phyloP scores from a whole-genome alignment of 352 stramenopile genomes.

The Phytophthora boehmeriae region DNA sequence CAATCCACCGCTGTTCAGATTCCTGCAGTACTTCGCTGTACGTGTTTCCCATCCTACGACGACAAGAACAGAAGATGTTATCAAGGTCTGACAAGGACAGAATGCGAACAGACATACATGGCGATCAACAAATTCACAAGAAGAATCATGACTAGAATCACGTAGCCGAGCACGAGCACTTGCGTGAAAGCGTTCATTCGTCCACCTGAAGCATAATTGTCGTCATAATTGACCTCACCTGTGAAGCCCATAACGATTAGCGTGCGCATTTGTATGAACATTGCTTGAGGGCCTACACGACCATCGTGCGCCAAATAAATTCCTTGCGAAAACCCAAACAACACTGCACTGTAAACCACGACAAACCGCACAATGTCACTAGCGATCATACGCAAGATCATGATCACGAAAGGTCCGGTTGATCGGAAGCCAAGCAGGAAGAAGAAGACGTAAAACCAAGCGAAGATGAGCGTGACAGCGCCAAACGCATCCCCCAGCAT shows the following conservation, averaged over 20 bases:
- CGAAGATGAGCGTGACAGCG: slow-evolving; percentile 52
- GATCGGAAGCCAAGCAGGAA: slow-evolving; percentile 69
- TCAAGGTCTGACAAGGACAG: neutral
- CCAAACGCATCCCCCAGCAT: slow-evolving; percentile 50
- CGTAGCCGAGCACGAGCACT: slow-evolving; percentile 61
- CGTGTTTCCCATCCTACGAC: slow-evolving; percentile 65
- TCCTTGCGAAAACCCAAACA: slow-evolving; percentile 59
- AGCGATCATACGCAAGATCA: slow-evolving; percentile 68
- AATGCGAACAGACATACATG: slow-evolving; percentile 36
- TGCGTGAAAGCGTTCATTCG: slow-evolving; percentile 56
- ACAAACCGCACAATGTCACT: slow-evolving; percentile 68
- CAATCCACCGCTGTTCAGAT: slow-evolving; percentile 65
- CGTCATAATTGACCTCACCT: slow-evolving; percentile 64
- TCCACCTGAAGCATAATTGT: slow-evolving; percentile 49
- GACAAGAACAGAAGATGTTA: slow-evolving; percentile 3
- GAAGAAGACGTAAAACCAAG: slow-evolving; percentile 73
- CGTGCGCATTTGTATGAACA: slow-evolving; percentile 53
- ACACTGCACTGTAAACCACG: slow-evolving; percentile 57
- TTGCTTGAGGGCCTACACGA: slow-evolving; percentile 26
- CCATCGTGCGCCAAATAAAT: slow-evolving; percentile 63
- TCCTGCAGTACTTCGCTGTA: slow-evolving; percentile 65
- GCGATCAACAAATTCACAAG: slow-evolving; percentile 73
- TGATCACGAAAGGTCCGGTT: slow-evolving; percentile 71
- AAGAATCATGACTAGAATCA: slow-evolving; percentile 70
- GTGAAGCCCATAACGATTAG: slow-evolving; percentile 65